Evolutionary conservation across 495 filamentous ascomycete genomes (phyloP).

Genomic region (Lasiosphaeria hispida): DNA sequence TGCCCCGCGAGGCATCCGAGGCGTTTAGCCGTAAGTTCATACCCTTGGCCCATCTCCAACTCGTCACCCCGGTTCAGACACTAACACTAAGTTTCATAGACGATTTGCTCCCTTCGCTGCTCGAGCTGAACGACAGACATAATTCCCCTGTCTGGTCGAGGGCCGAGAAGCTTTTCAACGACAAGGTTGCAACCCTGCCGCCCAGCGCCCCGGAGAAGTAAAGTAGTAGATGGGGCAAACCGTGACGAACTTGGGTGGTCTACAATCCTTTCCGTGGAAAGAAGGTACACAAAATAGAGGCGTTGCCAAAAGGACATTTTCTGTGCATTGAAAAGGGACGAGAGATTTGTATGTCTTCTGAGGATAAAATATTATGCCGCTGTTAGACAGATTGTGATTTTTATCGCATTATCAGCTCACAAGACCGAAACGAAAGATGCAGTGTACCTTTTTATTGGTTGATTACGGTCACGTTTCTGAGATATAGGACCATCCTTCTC

Average conservation of each 20-base stretch:
- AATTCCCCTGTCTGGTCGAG: conserved; percentile 75
- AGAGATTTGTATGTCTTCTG: too few relatives aligned
- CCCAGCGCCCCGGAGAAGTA: conserved; percentile 40
- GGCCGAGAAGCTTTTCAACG: conserved; percentile 79
- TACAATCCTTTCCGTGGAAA: neutral
- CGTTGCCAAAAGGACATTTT: neutral
- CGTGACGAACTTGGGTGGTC: too few relatives aligned
- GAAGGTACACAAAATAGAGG: conserved; percentile 2
- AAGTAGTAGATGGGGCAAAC: neutral
- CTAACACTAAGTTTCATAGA: conserved; percentile 21
- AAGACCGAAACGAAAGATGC: too few relatives aligned
- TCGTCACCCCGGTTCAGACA: neutral
- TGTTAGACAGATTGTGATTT: too few relatives aligned
- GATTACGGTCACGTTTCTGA: neutral
- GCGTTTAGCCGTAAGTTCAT: conserved; percentile 60
- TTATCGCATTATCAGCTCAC: too few relatives aligned
- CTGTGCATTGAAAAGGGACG: neutral
- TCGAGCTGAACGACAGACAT: conserved; percentile 72
- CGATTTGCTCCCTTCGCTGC: conserved; percentile 73
- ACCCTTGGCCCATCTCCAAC: neutral
- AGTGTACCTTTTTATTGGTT: too few relatives aligned
- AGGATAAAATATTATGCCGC: too few relatives aligned
- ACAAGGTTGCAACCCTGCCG: conserved; percentile 78
- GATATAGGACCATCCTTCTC: neutral
- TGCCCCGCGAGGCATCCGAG: conserved; percentile 85